Percentiles rank a stretch among this genome's conserved stretches.
Conservation (phyloP, 192 early-diverging fungal species). For the Mortierella alpina region DNA sequence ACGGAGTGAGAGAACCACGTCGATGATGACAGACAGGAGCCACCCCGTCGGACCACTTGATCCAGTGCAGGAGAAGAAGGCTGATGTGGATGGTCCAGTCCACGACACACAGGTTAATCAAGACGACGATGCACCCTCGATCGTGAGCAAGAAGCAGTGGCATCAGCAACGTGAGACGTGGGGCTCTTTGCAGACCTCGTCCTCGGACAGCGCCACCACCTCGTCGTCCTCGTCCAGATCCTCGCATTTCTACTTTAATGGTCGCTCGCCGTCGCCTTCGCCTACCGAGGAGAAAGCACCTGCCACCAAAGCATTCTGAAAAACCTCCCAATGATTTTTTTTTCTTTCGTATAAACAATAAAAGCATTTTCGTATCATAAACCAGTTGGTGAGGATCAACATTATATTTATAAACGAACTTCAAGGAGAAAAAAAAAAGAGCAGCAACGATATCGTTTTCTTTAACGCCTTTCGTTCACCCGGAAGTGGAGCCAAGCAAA, state of each 20-base stretch:
- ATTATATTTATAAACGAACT: not conserved
- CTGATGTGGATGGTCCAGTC: too few species aligned
- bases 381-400: too few species aligned
- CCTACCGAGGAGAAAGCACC: slow-evolving; percentile 33
- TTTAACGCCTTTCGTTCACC: slow-evolving; percentile 85
- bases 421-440: not conserved
- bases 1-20: slow-evolving; percentile 29
- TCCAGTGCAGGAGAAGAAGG: too few species aligned
- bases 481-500: slow-evolving; percentile 82
- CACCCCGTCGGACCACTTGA: not conserved
- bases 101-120: too few species aligned
- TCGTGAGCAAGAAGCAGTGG: slow-evolving; percentile 32
- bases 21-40: slow-evolving; percentile 32
- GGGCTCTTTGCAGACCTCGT: slow-evolving; percentile 38
- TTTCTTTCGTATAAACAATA: not conserved
- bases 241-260: slow-evolving; percentile 52
- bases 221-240: slow-evolving; percentile 35
- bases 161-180: slow-evolving; percentile 27
- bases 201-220: slow-evolving; percentile 25
- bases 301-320: slow-evolving; percentile 14
- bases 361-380: slow-evolving; percentile 10
- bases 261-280: slow-evolving; percentile 42
- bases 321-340: not conserved
- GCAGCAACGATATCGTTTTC: not conserved
- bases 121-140: not conserved